Evolutionary conservation across 2,329 filamentous ascomycete species (phyloP).

Genomic region (Hirsutella thompsonii): DNA sequence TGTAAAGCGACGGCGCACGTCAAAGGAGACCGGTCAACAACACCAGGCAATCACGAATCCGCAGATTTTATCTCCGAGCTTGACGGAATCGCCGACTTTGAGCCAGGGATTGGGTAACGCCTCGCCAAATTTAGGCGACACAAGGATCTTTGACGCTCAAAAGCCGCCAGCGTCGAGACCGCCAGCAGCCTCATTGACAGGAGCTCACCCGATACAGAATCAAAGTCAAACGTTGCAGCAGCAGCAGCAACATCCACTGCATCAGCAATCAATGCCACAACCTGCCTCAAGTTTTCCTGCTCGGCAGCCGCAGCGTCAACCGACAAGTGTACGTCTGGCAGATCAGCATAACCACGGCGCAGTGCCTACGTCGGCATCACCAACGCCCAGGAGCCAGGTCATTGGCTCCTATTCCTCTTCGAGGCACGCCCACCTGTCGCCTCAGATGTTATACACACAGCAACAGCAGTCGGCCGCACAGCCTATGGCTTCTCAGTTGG

Average conservation of each 20-base stretch:
- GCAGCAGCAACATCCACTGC: conserved; percentile 5
- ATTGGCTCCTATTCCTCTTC: conserved; percentile 3
- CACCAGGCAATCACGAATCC: conserved; percentile 3
- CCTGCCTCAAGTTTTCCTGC: conserved; percentile 4
- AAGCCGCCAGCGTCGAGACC: conserved; percentile 2
- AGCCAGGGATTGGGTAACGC: conserved; percentile 4
- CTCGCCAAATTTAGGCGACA: conserved; percentile 2
- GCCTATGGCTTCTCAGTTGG: conserved; percentile 7
- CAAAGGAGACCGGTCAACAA: conserved; percentile 9
- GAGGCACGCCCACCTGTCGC: conserved; percentile 2
- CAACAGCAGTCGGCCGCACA: conserved; percentile 6
- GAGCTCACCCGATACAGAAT: conserved; percentile 2
- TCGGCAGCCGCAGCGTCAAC: conserved; percentile 3
- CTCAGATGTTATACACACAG: conserved; percentile 6
- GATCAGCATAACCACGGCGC: conserved; percentile 1
- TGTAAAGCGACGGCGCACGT: conserved; percentile 14
- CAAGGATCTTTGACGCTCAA: conserved; percentile 9
- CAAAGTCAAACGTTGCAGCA: conserved; percentile 8
- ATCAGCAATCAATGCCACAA: conserved; percentile 7
- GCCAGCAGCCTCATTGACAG: no score
- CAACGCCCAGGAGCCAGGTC: conserved; percentile 3
- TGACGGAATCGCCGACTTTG: conserved; percentile 6
- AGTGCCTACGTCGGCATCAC: background rate
- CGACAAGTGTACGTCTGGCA: conserved; percentile 2
- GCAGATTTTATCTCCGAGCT: conserved; percentile 4